These are phyloP conservation scores for Xerocomus brunneocitrinus DNA, from an alignment of 768 basidiomycete species.

Conservation along the genomic window DNA sequence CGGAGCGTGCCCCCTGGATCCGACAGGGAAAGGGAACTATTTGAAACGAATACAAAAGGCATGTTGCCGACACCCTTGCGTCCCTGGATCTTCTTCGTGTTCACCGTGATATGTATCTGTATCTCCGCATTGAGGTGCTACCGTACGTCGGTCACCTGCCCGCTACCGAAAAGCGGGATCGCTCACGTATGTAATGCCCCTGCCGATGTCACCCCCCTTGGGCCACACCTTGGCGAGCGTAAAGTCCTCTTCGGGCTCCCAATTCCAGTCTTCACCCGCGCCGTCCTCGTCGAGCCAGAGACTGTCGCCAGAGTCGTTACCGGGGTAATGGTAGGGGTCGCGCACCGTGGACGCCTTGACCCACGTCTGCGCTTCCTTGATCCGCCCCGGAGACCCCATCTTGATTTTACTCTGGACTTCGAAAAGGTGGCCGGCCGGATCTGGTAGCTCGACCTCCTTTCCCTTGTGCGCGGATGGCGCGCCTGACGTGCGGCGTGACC, in stretches of 20 bases:
- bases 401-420: conserved; percentile 49
- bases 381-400: conserved; percentile 47
- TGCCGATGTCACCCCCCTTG: conserved; percentile 33
- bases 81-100: conserved; percentile 45
- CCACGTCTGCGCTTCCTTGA: conserved; percentile 46
- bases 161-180: conserved; percentile 4
- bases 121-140: conserved; percentile 52
- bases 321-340: conserved; percentile 43
- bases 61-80: conserved; percentile 58
- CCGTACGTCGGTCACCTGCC: not conserved
- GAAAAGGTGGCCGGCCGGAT: conserved; percentile 47
- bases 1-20: conserved; percentile 20
- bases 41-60: conserved; percentile 56
- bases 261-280: conserved; percentile 51
- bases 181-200: conserved; percentile 62
- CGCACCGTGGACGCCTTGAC: conserved; percentile 48
- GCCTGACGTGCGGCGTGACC: conserved; percentile 25
- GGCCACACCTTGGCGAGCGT: conserved; percentile 58
- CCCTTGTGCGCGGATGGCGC: conserved; percentile 13
- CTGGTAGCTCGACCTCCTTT: conserved; percentile 15
- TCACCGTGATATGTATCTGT: conserved; percentile 61
- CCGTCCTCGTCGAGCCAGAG: conserved; percentile 28
- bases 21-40: conserved; percentile 34
- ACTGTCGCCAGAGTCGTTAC: conserved; percentile 37
- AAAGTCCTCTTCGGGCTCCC: conserved; percentile 69